These are phyloP conservation scores for Psidium guajava DNA, from an alignment of 345 rosid species.

Conservation along the genomic window DNA sequence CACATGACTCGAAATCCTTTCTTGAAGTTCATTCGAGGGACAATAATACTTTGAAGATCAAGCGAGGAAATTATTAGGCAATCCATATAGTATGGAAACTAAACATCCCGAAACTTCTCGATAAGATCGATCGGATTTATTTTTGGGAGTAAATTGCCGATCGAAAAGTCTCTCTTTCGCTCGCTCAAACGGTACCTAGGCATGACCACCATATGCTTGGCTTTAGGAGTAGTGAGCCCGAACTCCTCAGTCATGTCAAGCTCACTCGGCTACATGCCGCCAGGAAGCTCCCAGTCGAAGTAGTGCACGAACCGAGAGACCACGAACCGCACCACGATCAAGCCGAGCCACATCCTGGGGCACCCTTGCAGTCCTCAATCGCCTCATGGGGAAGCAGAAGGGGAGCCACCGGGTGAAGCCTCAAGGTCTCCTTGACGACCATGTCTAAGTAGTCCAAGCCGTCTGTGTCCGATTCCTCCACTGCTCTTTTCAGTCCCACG, in stretches of 20 bases:
- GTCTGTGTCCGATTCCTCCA: too few species aligned
- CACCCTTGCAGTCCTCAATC: slow-evolving; percentile 2
- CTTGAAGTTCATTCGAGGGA: background rate
- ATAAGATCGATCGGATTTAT: background rate
- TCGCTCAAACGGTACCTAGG: slow-evolving; percentile 12
- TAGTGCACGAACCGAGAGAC: slow-evolving; percentile 32
- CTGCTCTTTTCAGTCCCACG: too few species aligned
- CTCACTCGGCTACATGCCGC: slow-evolving; percentile 3
- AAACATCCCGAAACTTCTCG: background rate
- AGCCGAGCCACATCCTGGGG: slow-evolving; percentile 27
- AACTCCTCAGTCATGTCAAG: slow-evolving; percentile 32
- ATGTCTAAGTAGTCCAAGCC: too few species aligned
- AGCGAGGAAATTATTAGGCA: background rate
- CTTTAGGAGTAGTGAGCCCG: slow-evolving; percentile 16
- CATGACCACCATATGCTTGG: slow-evolving; percentile 20
- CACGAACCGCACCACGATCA: slow-evolving; percentile 10
- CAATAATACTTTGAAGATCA: background rate
- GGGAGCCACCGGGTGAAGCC: too few species aligned
- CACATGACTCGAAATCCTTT: background rate
- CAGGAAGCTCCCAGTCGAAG: slow-evolving; percentile 42
- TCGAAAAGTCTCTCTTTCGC: background rate
- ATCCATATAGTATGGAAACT: background rate
- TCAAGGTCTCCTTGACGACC: too few species aligned
- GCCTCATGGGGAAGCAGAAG: too few species aligned
- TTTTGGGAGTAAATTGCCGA: background rate